Conservation (phyloP, 2,329 filamentous ascomycete species). For the Fusarium setosum region DNA sequence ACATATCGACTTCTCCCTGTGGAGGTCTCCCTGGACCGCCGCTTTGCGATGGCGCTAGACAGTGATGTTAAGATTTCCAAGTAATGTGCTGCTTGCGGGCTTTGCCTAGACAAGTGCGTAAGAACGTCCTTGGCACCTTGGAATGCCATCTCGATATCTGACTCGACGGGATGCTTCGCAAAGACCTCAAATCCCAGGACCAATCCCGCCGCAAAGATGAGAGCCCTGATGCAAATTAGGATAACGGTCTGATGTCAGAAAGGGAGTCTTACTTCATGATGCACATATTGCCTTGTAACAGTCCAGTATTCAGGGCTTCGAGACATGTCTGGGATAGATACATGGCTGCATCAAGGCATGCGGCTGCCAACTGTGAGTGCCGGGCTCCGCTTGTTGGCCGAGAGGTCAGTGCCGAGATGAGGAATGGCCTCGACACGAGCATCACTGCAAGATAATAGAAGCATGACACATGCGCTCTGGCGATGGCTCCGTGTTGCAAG, state of each 20-base stretch:
- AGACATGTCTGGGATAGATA: slow-evolving; percentile 66
- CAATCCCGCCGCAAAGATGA: slow-evolving; percentile 67
- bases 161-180: slow-evolving; percentile 57
- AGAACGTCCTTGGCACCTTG: slow-evolving; percentile 62
- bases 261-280: slow-evolving; percentile 63
- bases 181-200: slow-evolving; percentile 68
- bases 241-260: too few relatives aligned
- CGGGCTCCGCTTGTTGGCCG: slow-evolving; percentile 40
- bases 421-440: slow-evolving; percentile 64
- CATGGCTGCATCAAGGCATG: slow-evolving; percentile 66
- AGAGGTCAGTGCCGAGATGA: slow-evolving; percentile 61
- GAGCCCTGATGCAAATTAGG: slow-evolving; percentile 50
- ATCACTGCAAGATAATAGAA: slow-evolving; percentile 70
- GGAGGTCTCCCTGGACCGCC: slow-evolving; percentile 25
- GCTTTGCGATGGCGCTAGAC: slow-evolving; percentile 53
- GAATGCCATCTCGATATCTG: slow-evolving; percentile 60
- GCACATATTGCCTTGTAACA: slow-evolving; percentile 66
- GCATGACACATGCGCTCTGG: slow-evolving; percentile 66
- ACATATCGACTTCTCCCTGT: slow-evolving; percentile 38
- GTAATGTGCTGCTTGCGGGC: slow-evolving; percentile 68
- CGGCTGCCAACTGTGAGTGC: slow-evolving; percentile 56
- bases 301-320: slow-evolving; percentile 56
- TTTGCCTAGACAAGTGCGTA: slow-evolving; percentile 57
- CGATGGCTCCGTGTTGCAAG: slow-evolving; percentile 52
- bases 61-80: slow-evolving; percentile 64